Conservation (phyloP, 805 yeast genomes). For the Candida bentonensis region DNA sequence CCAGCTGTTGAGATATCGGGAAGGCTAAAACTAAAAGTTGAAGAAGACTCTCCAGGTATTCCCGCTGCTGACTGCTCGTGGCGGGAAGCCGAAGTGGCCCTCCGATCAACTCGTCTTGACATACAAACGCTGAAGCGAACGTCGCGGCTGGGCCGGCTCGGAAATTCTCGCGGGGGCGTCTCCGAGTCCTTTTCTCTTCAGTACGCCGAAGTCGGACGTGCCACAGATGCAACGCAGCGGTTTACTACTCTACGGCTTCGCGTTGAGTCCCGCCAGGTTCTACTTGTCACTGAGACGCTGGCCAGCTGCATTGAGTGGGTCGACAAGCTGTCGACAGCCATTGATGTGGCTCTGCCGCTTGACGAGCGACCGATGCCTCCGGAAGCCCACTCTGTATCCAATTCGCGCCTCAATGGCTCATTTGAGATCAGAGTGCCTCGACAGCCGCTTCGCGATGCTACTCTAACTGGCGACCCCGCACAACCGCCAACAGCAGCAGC, state of each 20-base stretch:
- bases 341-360: constrained; percentile 67
- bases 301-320: constrained; percentile 72
- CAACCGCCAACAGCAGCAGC: too few relatives aligned
- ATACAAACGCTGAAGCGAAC: neutral
- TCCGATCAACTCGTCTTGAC: neutral
- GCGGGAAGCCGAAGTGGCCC: neutral
- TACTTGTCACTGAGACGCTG: constrained; percentile 48
- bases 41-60: neutral
- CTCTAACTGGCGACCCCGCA: too few relatives aligned
- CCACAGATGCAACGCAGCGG: constrained; percentile 67
- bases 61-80: neutral
- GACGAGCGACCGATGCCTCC: constrained; percentile 57
- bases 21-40: neutral
- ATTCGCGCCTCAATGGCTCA: too few relatives aligned
- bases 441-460: too few relatives aligned
- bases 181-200: constrained; percentile 49
- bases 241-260: constrained; percentile 59
- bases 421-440: too few relatives aligned
- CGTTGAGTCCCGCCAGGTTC: constrained; percentile 69
- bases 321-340: constrained; percentile 54
- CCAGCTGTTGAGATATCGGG: neutral
- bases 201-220: constrained; percentile 71
- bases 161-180: neutral
- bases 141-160: neutral
- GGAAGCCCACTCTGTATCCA: constrained; percentile 20